Conservation (phyloP, 257 asterid genomes). For the Nicotiana undulata region DNA sequence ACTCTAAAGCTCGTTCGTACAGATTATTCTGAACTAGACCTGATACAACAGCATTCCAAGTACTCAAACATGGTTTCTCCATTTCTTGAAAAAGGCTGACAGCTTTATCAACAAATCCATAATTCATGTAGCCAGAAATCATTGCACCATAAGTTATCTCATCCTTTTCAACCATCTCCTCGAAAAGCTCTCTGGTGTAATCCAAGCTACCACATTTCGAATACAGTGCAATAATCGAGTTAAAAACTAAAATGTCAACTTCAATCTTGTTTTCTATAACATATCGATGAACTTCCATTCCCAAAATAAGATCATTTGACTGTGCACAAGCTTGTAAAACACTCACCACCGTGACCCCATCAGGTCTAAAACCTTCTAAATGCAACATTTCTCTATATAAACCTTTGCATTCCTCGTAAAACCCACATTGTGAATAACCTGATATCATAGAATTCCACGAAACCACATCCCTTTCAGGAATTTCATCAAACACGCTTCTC, state of each 20-base stretch:
- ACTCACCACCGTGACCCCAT: conserved; percentile 53
- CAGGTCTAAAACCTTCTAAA: conserved; percentile 36
- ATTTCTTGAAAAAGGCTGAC: conserved; percentile 40
- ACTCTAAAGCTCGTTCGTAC: conserved; percentile 35
- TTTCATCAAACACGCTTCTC: conserved; percentile 44
- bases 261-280: conserved; percentile 43
- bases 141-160: conserved; percentile 69
- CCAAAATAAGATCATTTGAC: conserved; percentile 62
- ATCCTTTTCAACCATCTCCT: conserved; percentile 71
- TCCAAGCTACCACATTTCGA: conserved; percentile 86
- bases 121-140: conserved; percentile 75
- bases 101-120: conserved; percentile 66
- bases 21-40: conserved; percentile 66
- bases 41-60: conserved; percentile 81
- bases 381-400: conserved; percentile 51
- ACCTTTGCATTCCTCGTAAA: conserved; percentile 56
- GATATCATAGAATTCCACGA: conserved; percentile 89
- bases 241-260: conserved; percentile 60
- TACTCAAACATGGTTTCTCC: conserved; percentile 50
- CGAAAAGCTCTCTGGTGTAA: conserved; percentile 59
- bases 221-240: conserved; percentile 57
- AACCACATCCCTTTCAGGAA: conserved; percentile 62
- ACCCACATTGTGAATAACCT: conserved; percentile 74
- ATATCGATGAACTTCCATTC: conserved; percentile 60
- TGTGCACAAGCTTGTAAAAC: conserved; percentile 80